Conservation (phyloP, 257 asterid genomes). For the Solanum pimpinellifolium region DNA sequence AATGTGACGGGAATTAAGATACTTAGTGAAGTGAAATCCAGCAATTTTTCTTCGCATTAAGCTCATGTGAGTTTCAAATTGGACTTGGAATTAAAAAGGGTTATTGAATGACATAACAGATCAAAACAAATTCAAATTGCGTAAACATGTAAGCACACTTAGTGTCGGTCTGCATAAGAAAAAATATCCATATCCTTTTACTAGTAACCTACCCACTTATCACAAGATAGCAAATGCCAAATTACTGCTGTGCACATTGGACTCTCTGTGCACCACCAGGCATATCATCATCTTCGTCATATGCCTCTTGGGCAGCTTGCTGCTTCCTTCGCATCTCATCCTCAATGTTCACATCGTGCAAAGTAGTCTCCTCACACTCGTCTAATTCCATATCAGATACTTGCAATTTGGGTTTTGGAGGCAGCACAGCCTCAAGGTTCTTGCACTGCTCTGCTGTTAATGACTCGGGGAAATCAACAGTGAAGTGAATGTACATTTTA, state of each 20-base stretch:
- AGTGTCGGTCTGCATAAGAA: background rate
- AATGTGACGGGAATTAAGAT: background rate
- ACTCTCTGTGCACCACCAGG: constrained; percentile 45
- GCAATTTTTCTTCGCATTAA: background rate
- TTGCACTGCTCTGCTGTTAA: constrained; percentile 46
- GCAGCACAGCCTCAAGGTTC: constrained; percentile 42
- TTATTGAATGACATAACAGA: background rate
- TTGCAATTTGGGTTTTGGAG: constrained; percentile 16
- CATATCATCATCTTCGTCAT: constrained; percentile 46
- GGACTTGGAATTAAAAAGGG: background rate
- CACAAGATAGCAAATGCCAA: background rate
- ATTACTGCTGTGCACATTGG: constrained; percentile 45
- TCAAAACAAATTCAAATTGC: background rate
- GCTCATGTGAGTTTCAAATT: background rate
- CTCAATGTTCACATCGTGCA: constrained; percentile 41
- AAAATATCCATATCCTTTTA: background rate
- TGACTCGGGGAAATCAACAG: constrained; percentile 70
- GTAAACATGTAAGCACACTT: background rate
- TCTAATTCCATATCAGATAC: constrained; percentile 35
- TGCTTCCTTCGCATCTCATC: constrained; percentile 46
- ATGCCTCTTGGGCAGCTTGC: constrained; percentile 37
- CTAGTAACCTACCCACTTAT: background rate
- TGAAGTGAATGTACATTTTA: constrained; percentile 58
- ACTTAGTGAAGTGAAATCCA: background rate
- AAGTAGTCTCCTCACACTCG: constrained; percentile 45